These are phyloP conservation scores for Suillus weaverae DNA, from an alignment of 768 basidiomycete genomes.

Conservation along the genomic window DNA sequence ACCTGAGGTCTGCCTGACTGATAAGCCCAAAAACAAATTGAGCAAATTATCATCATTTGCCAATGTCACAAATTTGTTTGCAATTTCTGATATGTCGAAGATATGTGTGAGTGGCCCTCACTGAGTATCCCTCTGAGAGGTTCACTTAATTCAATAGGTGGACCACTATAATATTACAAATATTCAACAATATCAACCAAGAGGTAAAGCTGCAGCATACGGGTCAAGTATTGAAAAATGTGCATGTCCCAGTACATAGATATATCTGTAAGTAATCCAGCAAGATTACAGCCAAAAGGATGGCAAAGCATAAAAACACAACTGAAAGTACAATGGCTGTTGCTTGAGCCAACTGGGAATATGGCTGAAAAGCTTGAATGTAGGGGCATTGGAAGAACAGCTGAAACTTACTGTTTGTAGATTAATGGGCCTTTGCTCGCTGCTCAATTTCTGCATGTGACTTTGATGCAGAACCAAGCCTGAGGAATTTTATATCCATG, in stretches of 20 bases:
- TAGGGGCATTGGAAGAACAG: not conserved
- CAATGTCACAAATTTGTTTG: no score
- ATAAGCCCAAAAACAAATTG: no score
- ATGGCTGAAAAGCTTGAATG: not conserved
- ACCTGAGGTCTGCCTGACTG: no score
- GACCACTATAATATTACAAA: no score
- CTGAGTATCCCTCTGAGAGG: no score
- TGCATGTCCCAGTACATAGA: not conserved
- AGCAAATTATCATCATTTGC: no score
- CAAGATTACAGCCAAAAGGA: not conserved
- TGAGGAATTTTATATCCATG: not conserved
- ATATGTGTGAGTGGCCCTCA: no score
- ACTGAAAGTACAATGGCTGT: not conserved
- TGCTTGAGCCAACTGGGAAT: not conserved
- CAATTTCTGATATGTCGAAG: no score
- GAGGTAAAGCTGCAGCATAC: no score
- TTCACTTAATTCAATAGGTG: no score
- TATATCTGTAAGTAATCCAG: not conserved
- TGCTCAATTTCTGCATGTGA: not conserved
- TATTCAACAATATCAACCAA: no score
- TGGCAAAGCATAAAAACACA: not conserved
- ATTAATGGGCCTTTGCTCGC: not conserved
- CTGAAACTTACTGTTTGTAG: not conserved
- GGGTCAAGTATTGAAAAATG: no score
- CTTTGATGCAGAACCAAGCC: not conserved